Percentiles rank a stretch among this genome's conserved stretches.
Conservation (phyloP, 2,329 filamentous ascomycete genomes). For the Colletotrichum costaricense region DNA sequence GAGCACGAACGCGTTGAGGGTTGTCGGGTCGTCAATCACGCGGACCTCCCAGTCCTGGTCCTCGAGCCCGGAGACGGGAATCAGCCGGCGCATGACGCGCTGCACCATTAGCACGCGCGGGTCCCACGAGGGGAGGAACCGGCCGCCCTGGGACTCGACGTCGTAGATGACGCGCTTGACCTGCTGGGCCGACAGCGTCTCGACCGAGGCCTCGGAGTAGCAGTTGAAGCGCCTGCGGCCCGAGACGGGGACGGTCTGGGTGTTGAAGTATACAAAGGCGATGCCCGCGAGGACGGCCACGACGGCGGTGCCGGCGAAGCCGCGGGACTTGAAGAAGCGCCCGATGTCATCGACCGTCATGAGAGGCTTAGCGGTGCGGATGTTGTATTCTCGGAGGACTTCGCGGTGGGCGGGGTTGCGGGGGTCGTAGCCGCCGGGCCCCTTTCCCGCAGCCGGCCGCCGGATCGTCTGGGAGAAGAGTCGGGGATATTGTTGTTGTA, state of each 20-base stretch:
- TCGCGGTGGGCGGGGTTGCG: conserved; percentile 20
- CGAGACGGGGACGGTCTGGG: conserved; percentile 79
- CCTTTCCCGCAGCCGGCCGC: background rate
- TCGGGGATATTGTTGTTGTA: conserved; percentile 22
- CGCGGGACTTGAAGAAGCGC: conserved; percentile 42
- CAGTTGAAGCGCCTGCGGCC: conserved; percentile 81
- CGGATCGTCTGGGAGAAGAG: conserved; percentile 39
- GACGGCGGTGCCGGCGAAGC: conserved; percentile 53
- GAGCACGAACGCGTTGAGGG: conserved; percentile 81
- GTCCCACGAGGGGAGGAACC: conserved; percentile 71
- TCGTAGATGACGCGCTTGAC: conserved; percentile 68
- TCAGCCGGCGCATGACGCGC: conserved; percentile 73
- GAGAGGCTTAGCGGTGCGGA: conserved; percentile 47
- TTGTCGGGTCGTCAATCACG: conserved; percentile 75
- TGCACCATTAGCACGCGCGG: conserved; percentile 66
- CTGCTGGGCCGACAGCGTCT: conserved; percentile 61
- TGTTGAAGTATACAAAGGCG: conserved; percentile 74
- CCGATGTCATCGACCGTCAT: conserved; percentile 46
- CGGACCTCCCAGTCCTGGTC: conserved; percentile 75
- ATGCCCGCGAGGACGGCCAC: conserved; percentile 56
- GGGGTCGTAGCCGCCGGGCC: conserved; percentile 13
- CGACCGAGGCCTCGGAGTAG: conserved; percentile 66
- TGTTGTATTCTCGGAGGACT: conserved; percentile 30
- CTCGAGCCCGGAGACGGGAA: conserved; percentile 73
- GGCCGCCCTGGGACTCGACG: conserved; percentile 60